Evolutionary conservation across 805 yeast species (phyloP).

Genomic region (Deakozyma indianensis): DNA sequence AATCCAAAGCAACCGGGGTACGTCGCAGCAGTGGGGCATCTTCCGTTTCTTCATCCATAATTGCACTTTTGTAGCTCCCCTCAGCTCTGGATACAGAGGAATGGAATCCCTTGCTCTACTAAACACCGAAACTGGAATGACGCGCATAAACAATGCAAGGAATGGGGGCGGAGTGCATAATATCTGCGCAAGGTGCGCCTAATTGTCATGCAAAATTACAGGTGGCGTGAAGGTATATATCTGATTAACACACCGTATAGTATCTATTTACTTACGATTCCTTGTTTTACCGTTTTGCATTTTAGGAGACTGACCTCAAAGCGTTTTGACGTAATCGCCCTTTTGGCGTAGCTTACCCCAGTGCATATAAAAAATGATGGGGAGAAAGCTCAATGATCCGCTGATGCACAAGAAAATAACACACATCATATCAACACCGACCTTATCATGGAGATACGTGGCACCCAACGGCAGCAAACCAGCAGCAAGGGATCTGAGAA

Average conservation of each 20-base stretch:
- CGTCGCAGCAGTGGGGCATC: constrained; percentile 3
- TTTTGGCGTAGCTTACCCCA: background rate
- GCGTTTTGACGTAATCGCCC: background rate
- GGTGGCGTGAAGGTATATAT: too few relatives aligned
- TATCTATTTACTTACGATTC: too few relatives aligned
- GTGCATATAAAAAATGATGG: background rate
- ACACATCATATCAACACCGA: background rate
- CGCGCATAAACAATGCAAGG: too few relatives aligned
- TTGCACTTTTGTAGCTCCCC: too few relatives aligned
- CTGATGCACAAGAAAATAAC: background rate
- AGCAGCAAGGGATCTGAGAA: constrained; percentile 7
- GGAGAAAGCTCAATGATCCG: background rate
- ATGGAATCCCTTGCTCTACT: too few relatives aligned
- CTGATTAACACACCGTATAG: too few relatives aligned
- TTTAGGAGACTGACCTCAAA: background rate
- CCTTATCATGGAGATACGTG: background rate
- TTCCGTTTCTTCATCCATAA: constrained; percentile 1
- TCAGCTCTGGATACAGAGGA: too few relatives aligned
- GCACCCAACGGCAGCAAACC: constrained; percentile 5
- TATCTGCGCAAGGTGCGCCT: too few relatives aligned
- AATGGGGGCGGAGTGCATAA: too few relatives aligned
- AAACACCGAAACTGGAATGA: too few relatives aligned
- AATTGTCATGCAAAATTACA: too few relatives aligned
- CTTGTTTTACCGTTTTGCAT: too few relatives aligned
- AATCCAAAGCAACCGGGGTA: constrained; percentile 15